Evolutionary conservation across 2,329 filamentous ascomycete species (phyloP).

Genomic region (Penicillium psychrosexuale): DNA sequence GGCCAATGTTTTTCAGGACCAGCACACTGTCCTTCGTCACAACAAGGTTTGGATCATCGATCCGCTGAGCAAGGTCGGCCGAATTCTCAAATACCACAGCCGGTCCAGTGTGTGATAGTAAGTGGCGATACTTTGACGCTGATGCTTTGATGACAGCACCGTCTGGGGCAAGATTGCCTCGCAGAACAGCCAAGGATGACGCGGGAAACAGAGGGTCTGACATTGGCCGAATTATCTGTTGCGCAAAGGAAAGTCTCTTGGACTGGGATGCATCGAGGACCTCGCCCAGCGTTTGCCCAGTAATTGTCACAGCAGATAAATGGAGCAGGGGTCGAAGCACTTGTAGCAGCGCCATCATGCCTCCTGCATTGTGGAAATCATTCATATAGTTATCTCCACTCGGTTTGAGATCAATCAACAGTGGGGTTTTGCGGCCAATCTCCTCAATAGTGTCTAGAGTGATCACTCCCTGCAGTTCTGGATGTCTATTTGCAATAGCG

Average conservation of each 20-base stretch:
- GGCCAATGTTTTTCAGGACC: constrained; percentile 50
- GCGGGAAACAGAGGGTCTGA: constrained; percentile 45
- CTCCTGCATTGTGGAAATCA: constrained; percentile 55
- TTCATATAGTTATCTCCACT: constrained; percentile 55
- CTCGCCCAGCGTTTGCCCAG: constrained; percentile 49
- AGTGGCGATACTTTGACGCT: constrained; percentile 47
- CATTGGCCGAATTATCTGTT: constrained; percentile 45
- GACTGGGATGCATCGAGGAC: constrained; percentile 45
- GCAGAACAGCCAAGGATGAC: constrained; percentile 47
- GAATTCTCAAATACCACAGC: constrained; percentile 51
- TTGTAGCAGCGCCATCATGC: constrained; percentile 50
- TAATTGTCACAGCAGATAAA: constrained; percentile 47
- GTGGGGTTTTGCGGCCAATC: constrained; percentile 47
- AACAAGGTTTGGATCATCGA: constrained; percentile 46
- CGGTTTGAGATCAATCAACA: constrained; percentile 53
- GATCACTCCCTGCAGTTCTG: constrained; percentile 45
- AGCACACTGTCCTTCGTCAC: constrained; percentile 48
- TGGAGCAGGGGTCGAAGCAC: constrained; percentile 47
- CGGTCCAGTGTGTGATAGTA: constrained; percentile 46
- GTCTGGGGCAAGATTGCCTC: constrained; percentile 49
- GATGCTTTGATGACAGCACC: constrained; percentile 52
- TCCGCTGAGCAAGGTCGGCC: constrained; percentile 45
- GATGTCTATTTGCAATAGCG: constrained; percentile 55
- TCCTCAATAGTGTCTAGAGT: constrained; percentile 49
- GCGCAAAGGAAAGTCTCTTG: constrained; percentile 41